A percentile compares a stretch with the other conserved stretches of the same genome.
Conservation (phyloP, 2,329 filamentous ascomycete species). For the Penicillium sp. region DNA sequence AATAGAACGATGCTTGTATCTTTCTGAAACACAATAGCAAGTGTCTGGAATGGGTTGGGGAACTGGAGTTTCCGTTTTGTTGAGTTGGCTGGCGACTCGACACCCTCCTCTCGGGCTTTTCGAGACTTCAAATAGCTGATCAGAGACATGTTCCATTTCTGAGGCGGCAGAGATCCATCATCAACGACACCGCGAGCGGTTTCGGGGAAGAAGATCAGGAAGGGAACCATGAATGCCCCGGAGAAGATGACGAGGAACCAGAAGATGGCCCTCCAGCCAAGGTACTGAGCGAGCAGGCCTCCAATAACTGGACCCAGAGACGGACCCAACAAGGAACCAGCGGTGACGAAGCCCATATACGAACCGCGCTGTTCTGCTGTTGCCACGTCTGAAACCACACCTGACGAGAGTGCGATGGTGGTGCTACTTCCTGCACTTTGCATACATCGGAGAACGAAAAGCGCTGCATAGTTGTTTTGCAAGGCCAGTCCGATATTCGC, state of each 20-base stretch:
- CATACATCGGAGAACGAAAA: constrained; percentile 29
- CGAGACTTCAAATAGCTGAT: constrained; percentile 26
- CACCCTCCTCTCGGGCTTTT: constrained; percentile 15
- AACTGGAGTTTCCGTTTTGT: constrained; percentile 24
- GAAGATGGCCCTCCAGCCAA: constrained; percentile 30
- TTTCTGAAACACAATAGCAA: constrained; percentile 32
- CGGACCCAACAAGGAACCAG: constrained; percentile 23
- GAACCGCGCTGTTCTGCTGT: constrained; percentile 28
- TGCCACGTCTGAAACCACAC: constrained; percentile 35
- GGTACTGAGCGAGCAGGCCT: constrained; percentile 22
- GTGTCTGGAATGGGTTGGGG: constrained; percentile 38
- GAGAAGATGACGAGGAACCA: constrained; percentile 30
- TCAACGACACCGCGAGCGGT: constrained; percentile 32
- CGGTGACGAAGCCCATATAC: constrained; percentile 27
- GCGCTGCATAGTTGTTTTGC: constrained; percentile 26
- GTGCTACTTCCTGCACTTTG: constrained; percentile 29
- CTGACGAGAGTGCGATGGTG: constrained; percentile 28
- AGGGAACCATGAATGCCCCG: constrained; percentile 15
- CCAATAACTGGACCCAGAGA: constrained; percentile 31
- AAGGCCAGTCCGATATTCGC: constrained; percentile 40
- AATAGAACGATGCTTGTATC: constrained; percentile 38
- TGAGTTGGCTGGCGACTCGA: constrained; percentile 4
- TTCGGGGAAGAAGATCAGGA: constrained; percentile 27
- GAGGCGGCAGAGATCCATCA: constrained; percentile 29
- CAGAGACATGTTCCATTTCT: constrained; percentile 36